Evolutionary conservation across 208 protist species (phyloP), one percentile per base, ranked within the genome.

Genomic region (Trypanosoma platydactyli): DNA sequence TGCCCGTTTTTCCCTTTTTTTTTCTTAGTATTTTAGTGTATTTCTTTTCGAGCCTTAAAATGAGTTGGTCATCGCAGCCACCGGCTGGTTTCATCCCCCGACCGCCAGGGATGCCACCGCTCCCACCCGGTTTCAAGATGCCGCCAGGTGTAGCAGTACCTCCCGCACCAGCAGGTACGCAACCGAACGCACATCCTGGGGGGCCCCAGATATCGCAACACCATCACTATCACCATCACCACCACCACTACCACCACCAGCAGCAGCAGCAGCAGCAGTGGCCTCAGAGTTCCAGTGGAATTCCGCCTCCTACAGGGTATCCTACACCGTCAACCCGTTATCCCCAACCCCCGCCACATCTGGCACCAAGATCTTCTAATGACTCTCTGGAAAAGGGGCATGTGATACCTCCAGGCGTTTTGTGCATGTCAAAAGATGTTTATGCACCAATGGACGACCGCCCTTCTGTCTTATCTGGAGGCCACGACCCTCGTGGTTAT

Each of bases 21-120:
- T 25, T 55, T 20, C 5, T 38, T 11, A n/a, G n/a, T n/a, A n/a
- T n/a, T 38, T 11, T 3, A 38, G 33, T 38, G 33, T 38, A 9
- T 38, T 9, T 38, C 33, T 38, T 38, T 9, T 3, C 9, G 33
- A 38, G 33, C 5, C 5, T 9, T 9, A 3, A 40, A 56, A 76
- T 76, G 64, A 71, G 73, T 73, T 77, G 70, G 22, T 62, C 77
- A 46, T 80, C 77, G 40, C 72, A 74, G 55, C 75, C 71, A 12
- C 69, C 64, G 2, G 62, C 46, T n/a, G 49, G 61, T 22, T 66
- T 55, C 42, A 56, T 42, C 15, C 52, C 51, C 15, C 60, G 62
- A 27, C 64, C 54, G 15, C 64, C 48, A 0, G 54, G 29, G 35
- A 73, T 73, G 61, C 70, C 70, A 29, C 70, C 70, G 33, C 29